phyloP scores from a whole-genome alignment of 2,329 filamentous ascomycete species.

The Phoma sp. region DNA sequence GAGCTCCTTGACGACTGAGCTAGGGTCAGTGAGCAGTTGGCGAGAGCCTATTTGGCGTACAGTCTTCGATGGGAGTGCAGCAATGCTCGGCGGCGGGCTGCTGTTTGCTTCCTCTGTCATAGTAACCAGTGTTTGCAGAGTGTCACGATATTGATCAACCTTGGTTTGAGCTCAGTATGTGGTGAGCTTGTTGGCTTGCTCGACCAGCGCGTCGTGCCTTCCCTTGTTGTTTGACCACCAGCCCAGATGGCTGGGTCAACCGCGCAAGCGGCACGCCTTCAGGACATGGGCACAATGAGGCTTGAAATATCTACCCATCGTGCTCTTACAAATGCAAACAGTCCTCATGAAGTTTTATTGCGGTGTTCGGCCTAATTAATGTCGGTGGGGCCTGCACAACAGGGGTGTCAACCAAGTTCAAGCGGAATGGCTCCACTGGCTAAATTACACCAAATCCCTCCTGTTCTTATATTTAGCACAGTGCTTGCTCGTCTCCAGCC shows the following conservation, averaged over 20 bases:
- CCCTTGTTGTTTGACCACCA: constrained; percentile 13
- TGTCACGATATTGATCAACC: background rate
- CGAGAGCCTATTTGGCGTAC: constrained; percentile 67
- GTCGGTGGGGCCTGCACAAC: no score
- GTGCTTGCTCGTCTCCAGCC: no score
- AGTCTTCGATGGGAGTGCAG: constrained; percentile 51
- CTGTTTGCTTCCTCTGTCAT: background rate
- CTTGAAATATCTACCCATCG: background rate
- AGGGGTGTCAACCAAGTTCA: no score
- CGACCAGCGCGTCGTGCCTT: constrained; percentile 27
- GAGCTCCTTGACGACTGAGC: constrained; percentile 75
- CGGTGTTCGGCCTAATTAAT: no score
- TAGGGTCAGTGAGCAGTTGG: constrained; percentile 66
- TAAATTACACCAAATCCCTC: no score
- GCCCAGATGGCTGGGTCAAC: background rate
- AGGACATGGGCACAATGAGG: no score
- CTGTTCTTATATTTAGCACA: no score
- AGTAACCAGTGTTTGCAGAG: background rate
- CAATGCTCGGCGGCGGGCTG: constrained; percentile 39
- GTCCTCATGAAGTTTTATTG: background rate
- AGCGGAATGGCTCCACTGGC: no score
- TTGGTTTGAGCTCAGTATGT: background rate
- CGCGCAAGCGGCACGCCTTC: constrained; percentile 3
- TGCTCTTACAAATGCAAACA: background rate
- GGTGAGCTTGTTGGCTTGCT: background rate